Conservation (phyloP, 2,329 filamentous ascomycete genomes). For the Blumeria hordei region DNA sequence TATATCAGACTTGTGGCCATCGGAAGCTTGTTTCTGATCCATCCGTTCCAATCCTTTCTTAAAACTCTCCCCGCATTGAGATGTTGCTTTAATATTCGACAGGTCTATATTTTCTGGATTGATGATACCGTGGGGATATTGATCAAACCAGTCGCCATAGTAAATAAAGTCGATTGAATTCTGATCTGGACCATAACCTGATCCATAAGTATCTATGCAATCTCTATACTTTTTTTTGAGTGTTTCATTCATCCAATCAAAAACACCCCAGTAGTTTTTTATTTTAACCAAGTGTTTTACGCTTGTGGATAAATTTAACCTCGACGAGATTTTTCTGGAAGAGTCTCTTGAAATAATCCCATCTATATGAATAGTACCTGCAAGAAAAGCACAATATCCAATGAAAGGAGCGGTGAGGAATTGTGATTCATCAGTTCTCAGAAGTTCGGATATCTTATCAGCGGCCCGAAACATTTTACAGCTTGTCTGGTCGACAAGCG, state of each 20-base stretch:
- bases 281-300: slow-evolving; percentile 80
- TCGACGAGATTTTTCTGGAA: slow-evolving; percentile 50
- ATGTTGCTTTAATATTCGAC: slow-evolving; percentile 43
- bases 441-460: slow-evolving; percentile 61
- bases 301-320: slow-evolving; percentile 65
- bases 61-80: slow-evolving; percentile 70
- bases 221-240: slow-evolving; percentile 69
- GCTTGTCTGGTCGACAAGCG: slow-evolving; percentile 23
- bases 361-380: slow-evolving; percentile 82
- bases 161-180: slow-evolving; percentile 51
- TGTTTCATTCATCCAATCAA: slow-evolving; percentile 87
- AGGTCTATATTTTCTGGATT: slow-evolving; percentile 65
- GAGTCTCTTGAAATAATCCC: slow-evolving; percentile 73
- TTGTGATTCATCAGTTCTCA: slow-evolving; percentile 58
- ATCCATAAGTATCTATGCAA: slow-evolving; percentile 57
- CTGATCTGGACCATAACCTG: slow-evolving; percentile 29
- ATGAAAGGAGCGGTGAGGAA: slow-evolving; percentile 76
- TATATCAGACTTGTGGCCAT: slow-evolving; percentile 26
- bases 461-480: slow-evolving; percentile 56
- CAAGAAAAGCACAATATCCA: slow-evolving; percentile 82
- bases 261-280: slow-evolving; percentile 98
- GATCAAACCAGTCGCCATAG: slow-evolving; percentile 93
- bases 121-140: slow-evolving; percentile 79
- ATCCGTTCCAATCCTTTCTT: slow-evolving; percentile 51
- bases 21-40: slow-evolving; percentile 71